phyloP scores from a whole-genome alignment of 2,329 filamentous ascomycete genomes.

The Ceratocystis colombiana region DNA sequence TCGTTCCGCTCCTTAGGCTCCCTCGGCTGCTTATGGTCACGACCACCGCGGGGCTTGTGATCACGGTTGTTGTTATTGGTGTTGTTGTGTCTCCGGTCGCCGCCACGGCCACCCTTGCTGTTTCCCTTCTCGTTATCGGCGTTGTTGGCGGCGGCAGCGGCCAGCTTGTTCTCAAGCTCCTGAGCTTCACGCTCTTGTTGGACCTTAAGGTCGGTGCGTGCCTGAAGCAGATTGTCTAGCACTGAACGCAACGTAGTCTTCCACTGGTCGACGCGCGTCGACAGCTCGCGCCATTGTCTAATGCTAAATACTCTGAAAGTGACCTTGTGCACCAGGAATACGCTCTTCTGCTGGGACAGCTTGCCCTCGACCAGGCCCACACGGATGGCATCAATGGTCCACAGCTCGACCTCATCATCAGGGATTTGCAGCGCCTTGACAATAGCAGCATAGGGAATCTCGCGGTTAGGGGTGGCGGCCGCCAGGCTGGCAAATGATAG shows the following conservation, averaged over 20 bases:
- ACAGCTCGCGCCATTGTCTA: slow-evolving; percentile 96
- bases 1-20: slow-evolving; percentile 44
- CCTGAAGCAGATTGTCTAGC: slow-evolving; percentile 63
- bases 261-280: slow-evolving; percentile 85
- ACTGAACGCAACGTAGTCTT: slow-evolving; percentile 70
- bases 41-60: slow-evolving; percentile 32
- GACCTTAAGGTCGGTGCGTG: slow-evolving; percentile 68
- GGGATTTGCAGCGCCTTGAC: slow-evolving; percentile 76
- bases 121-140: slow-evolving; percentile 29
- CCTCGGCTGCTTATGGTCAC: slow-evolving; percentile 32
- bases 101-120: slow-evolving; percentile 29
- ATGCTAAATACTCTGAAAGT: slow-evolving; percentile 95
- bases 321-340: slow-evolving; percentile 90
- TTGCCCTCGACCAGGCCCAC: slow-evolving; percentile 93
- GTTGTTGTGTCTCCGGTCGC: slow-evolving; percentile 31
- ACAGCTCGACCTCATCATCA: slow-evolving; percentile 81
- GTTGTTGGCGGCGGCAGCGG: slow-evolving; percentile 35
- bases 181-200: slow-evolving; percentile 68
- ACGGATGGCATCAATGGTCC: slow-evolving; percentile 97
- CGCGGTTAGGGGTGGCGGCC: slow-evolving; percentile 69
- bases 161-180: slow-evolving; percentile 59
- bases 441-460: slow-evolving; percentile 80
- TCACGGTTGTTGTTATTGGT: slow-evolving; percentile 29
- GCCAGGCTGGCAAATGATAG: slow-evolving; percentile 86
- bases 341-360: slow-evolving; percentile 81